phyloP scores from a whole-genome alignment of 164 flowering plant genomes.

The Vitis riparia region DNA sequence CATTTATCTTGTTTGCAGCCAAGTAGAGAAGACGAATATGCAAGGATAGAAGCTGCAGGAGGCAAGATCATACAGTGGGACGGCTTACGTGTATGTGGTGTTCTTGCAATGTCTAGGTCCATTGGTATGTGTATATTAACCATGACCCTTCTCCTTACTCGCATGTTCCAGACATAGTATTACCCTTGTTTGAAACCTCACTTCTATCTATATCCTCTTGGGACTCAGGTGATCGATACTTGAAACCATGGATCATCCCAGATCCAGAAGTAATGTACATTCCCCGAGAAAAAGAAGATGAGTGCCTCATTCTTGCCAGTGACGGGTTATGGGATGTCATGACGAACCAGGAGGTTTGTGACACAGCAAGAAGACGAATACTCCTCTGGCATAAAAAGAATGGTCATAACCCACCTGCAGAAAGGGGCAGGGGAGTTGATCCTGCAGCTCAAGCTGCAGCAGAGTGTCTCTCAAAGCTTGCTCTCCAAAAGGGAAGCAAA shows the following conservation, averaged over 20 bases:
- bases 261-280: slow-evolving; percentile 53
- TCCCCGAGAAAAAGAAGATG: slow-evolving; percentile 45
- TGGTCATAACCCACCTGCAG: slow-evolving; percentile 7
- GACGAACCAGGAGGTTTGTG: slow-evolving; percentile 48
- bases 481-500: slow-evolving; percentile 43
- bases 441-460: slow-evolving; percentile 52
- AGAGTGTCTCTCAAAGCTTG: slow-evolving; percentile 39
- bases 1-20: slow-evolving; percentile 50
- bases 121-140: slow-evolving; percentile 40
- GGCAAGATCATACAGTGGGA: slow-evolving; percentile 95
- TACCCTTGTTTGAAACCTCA: background rate
- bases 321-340: slow-evolving; percentile 60
- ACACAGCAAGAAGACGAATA: slow-evolving; percentile 33
- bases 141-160: no score
- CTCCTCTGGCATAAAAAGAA: slow-evolving; percentile 45
- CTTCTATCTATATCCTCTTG: background rate
- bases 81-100: slow-evolving; percentile 86
- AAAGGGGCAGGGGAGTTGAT: slow-evolving; percentile 33
- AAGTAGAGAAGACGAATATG: slow-evolving; percentile 79
- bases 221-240: slow-evolving; percentile 38
- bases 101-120: slow-evolving; percentile 83
- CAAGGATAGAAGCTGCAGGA: slow-evolving; percentile 86
- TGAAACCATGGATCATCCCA: slow-evolving; percentile 50
- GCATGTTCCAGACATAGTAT: no score
- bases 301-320: slow-evolving; percentile 46